Evolutionary conservation across 768 basidiomycete genomes (phyloP).

Genomic region (Pulveroboletus sp.): DNA sequence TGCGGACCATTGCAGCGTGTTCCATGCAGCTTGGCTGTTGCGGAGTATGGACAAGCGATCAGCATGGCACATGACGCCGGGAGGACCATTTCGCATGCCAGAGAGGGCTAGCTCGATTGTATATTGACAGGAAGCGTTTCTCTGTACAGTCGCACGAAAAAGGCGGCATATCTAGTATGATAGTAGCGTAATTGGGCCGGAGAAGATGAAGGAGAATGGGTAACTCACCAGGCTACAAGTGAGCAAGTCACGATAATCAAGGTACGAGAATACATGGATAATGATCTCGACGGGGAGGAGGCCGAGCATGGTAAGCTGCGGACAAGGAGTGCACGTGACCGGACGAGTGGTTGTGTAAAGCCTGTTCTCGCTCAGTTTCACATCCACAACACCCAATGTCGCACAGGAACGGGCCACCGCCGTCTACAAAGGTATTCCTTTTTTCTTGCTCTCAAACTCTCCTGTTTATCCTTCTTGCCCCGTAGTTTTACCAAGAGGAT

Average conservation of each 20-base stretch:
- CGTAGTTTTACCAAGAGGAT: conserved; percentile 65
- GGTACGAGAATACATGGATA: conserved; percentile 16
- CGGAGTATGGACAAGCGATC: conserved; percentile 38
- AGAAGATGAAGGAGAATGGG: background rate
- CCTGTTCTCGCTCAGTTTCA: background rate
- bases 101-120: conserved; percentile 42
- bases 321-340: conserved; percentile 16
- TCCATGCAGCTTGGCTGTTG: conserved; percentile 38
- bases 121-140: conserved; percentile 36
- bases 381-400: conserved; percentile 24
- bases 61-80: conserved; percentile 22
- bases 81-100: conserved; percentile 39
- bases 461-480: background rate
- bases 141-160: conserved; percentile 25
- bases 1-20: conserved; percentile 33
- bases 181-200: background rate
- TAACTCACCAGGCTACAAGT: conserved; percentile 26
- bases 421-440: conserved; percentile 32
- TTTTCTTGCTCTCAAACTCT: background rate
- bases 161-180: conserved; percentile 32
- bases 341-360: background rate
- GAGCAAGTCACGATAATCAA: conserved; percentile 23
- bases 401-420: conserved; percentile 15
- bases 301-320: conserved; percentile 5
- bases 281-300: conserved; percentile 24